These are phyloP conservation scores for Salix dunnii DNA, from an alignment of 345 rosid species.

Conservation along the genomic window DNA sequence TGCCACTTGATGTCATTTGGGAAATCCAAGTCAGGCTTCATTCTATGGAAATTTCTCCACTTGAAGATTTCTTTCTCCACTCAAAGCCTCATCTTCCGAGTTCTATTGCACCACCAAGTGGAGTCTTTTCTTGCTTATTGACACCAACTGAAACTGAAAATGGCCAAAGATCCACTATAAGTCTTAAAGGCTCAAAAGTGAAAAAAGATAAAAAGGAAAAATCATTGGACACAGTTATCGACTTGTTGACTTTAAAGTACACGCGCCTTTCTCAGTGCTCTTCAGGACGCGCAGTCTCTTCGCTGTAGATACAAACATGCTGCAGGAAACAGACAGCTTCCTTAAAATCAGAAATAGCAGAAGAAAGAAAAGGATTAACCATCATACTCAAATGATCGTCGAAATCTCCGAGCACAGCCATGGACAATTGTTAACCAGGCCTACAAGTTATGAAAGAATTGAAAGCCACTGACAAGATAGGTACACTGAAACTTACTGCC, in stretches of 20 bases:
- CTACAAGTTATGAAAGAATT: not conserved
- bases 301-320: constrained; percentile 46
- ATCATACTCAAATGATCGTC: not conserved
- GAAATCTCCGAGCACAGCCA: not conserved
- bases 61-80: not conserved
- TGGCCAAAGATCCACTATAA: not conserved
- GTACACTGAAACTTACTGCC: constrained; percentile 32
- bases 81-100: constrained; percentile 6
- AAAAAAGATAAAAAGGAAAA: not conserved
- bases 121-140: constrained; percentile 17
- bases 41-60: constrained; percentile 5
- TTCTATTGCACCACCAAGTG: constrained; percentile 15
- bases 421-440: not conserved
- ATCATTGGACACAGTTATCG: not conserved
- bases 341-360: not conserved
- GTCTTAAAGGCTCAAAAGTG: not conserved
- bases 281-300: constrained; percentile 47
- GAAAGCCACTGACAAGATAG: not conserved
- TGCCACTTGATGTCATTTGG: not conserved
- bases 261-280: constrained; percentile 33
- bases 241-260: not conserved
- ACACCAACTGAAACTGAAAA: constrained; percentile 22
- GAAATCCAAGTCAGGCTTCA: not conserved
- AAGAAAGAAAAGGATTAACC: not conserved
- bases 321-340: constrained; percentile 11